These are phyloP conservation scores for Yamadazyma trypodendri DNA, from an alignment of 1,139 yeast genomes.

Conservation along the genomic window DNA sequence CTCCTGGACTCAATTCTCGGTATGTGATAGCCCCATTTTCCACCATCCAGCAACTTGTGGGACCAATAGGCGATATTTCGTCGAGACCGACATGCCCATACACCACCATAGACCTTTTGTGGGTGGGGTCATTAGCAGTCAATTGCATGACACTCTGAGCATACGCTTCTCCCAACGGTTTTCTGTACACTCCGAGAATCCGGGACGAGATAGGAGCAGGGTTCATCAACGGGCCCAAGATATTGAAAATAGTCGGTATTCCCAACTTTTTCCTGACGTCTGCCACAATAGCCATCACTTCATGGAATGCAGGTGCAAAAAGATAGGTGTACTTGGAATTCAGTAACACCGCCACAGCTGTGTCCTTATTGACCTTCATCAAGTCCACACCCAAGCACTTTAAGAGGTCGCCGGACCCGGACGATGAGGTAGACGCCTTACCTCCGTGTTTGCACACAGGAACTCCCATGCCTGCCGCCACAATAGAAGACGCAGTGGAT, in stretches of 20 bases:
- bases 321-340: slow-evolving; percentile 67
- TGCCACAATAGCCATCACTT: slow-evolving; percentile 87
- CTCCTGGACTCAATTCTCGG: slow-evolving; percentile 53
- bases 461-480: slow-evolving; percentile 87
- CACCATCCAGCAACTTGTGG: slow-evolving; percentile 76
- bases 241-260: slow-evolving; percentile 89
- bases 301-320: slow-evolving; percentile 92
- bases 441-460: slow-evolving; percentile 93
- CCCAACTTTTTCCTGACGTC: slow-evolving; percentile 74
- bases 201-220: slow-evolving; percentile 85
- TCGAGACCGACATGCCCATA: slow-evolving; percentile 91
- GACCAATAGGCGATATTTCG: slow-evolving; percentile 88
- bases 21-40: slow-evolving; percentile 42
- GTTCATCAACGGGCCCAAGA: slow-evolving; percentile 87
- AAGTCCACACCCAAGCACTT: slow-evolving; percentile 75
- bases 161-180: slow-evolving; percentile 74
- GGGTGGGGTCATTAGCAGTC: slow-evolving; percentile 41
- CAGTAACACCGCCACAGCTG: slow-evolving; percentile 63
- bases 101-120: slow-evolving; percentile 73
- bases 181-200: slow-evolving; percentile 85
- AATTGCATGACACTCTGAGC: slow-evolving; percentile 74
- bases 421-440: slow-evolving; percentile 87
- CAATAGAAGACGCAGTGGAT: slow-evolving; percentile 90
- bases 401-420: slow-evolving; percentile 92
- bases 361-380: slow-evolving; percentile 59